Evolutionary conservation across 306 rosid species (phyloP), one percentile per base, ranked within the genome.

Genomic region (Vicia villosa): DNA sequence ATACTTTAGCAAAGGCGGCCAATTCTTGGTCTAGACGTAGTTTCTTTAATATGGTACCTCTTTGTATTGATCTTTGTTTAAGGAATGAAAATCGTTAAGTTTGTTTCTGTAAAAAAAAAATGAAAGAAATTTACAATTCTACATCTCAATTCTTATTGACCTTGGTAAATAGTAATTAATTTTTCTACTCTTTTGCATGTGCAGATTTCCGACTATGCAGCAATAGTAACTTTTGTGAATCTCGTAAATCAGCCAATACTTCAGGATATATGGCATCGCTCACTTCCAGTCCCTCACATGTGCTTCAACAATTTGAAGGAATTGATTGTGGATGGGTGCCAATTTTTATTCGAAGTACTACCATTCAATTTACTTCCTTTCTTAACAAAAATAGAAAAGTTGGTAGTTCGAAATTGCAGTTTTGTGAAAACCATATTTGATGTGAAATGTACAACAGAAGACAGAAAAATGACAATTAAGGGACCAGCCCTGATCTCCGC

Each of bases 391-490:
- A 24, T 63, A 43, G 3, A 49, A 16, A 5, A 3, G 17, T 20
- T 73, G 34, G 3, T 11, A 10, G 77, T 73, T 26, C 4, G 9
- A 9, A 4, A 15, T 0, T 73, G 63, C 51, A 1, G 15, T 37
- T 37, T 1, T 63, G 56, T 73, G 3, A 40, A 73, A 16, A 4
- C 20, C 49, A 51, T 73, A 17, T 72, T 46, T 72, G 77, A 72
- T 37, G 41, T 67, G 60, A 67, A 32, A 67, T 5, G 43, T 5
- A 14, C 8, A 40, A 24, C 65, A 46, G 46, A 30, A 49, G 47
- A 49, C 26, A 67, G 14, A 67, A 32, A 1, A 19, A 17, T 36
- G 42, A 45, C 5, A 30, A 30, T 21, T 7, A 28, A 20, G 10
- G 16, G 17, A 47, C n/a, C n/a, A n/a, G n/a, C n/a, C n/a, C n/a